These are phyloP conservation scores for Clathrus columnatus DNA, from an alignment of 768 basidiomycete species.

Conservation along the genomic window DNA sequence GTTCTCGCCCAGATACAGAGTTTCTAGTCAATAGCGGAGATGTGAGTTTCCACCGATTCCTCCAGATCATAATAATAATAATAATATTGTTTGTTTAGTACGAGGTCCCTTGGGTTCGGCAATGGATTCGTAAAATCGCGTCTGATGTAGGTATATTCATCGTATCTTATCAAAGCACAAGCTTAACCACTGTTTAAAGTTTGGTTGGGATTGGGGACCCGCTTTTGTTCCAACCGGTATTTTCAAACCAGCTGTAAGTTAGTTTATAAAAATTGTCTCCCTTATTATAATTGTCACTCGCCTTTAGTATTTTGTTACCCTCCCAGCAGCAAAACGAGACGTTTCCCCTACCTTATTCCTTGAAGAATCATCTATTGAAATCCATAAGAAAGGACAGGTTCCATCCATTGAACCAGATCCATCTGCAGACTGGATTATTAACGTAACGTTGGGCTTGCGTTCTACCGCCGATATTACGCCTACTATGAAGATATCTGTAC, in stretches of 20 bases:
- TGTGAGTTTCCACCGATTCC: background rate
- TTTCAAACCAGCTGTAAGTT: slow-evolving; percentile 37
- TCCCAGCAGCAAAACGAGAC: background rate
- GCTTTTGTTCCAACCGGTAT: slow-evolving; percentile 50
- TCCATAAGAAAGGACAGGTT: slow-evolving; percentile 44
- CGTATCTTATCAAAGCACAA: background rate
- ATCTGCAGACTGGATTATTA: slow-evolving; percentile 46
- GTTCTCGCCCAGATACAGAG: slow-evolving; percentile 40
- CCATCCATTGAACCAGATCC: slow-evolving; percentile 36
- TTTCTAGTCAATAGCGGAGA: slow-evolving; percentile 25
- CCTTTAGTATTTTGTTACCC: slow-evolving; percentile 4
- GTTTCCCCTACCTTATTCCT: slow-evolving; percentile 30
- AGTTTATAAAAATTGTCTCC: background rate
- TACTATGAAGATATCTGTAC: slow-evolving; percentile 34
- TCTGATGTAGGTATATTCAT: slow-evolving; percentile 25
- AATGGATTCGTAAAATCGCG: slow-evolving; percentile 41
- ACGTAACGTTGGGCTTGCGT: slow-evolving; percentile 42
- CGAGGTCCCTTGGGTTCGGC: slow-evolving; percentile 40
- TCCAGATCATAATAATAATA: background rate
- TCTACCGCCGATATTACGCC: slow-evolving; percentile 31
- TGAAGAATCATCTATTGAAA: slow-evolving; percentile 46
- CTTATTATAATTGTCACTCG: background rate
- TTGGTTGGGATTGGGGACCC: slow-evolving; percentile 59
- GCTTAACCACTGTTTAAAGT: slow-evolving; percentile 16
- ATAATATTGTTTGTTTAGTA: slow-evolving; percentile 29